Base-by-base conservation (phyloP, 108 stramenopile species). In the Cyclotella cryptica region DNA sequence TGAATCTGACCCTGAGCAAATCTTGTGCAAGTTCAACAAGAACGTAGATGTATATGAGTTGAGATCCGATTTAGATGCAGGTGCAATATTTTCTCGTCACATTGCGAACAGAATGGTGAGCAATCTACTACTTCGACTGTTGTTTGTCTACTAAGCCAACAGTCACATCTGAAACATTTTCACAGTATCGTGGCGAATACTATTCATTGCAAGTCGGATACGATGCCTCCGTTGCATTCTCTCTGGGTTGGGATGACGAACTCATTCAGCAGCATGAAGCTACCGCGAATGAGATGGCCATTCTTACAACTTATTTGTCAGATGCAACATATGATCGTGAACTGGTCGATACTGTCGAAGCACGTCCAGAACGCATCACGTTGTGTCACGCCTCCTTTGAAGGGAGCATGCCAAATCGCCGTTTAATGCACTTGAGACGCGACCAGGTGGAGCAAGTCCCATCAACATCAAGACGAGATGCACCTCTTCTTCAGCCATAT, bases 141-240 rank as follows among this genome's bases (percentile, higher is more conserved):
- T 12, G 6, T 21, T 24, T 24, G 13, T 55, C 11, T 26, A 12
- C 22, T 22, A n/a, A 9, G n/a, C 3, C n/a, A 1, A n/a, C n/a
- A 55, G 3, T 26, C 1, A n/a, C 5, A 12, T 22, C 13, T 24
- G 9, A 24, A 1, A 12, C 24, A 2, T 55, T 55, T 49, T 17
- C 47, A 26, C 55, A 62, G 60, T 94, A 94, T 62, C 79, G 93
- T 43, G 93, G 90, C 4, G 89, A 94, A 71, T 88, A 87, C 44
- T 94, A 87, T 69, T 87, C 85, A 19, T 76, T 92, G 85, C 93
- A 95, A 74, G 67, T 88, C 24, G 73, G 73, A 14, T 27, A 29
- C 43, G 89, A 92, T 72, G 85, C 90, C 9, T 88, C 90, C 57
- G 73, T 89, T 47, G 66, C 66, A 18, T 90, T 92, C 55, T 84